These are phyloP conservation scores for Symmetrospora coprosmae DNA, from an alignment of 768 basidiomycete genomes.

Conservation along the genomic window DNA sequence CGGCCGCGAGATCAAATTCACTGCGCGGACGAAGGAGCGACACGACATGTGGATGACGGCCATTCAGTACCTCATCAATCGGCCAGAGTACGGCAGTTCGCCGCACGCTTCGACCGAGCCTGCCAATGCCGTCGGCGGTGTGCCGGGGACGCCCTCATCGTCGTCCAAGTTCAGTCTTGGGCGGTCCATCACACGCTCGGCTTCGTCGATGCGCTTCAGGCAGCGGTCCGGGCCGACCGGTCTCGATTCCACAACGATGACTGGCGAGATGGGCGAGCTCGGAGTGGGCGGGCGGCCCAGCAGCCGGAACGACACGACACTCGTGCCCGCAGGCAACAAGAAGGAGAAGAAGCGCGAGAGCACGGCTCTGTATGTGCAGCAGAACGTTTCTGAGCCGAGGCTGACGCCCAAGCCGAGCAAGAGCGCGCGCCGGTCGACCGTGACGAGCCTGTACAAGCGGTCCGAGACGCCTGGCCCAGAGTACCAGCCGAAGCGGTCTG, in stretches of 20 bases:
- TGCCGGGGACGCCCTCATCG: too few species aligned
- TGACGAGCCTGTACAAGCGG: constrained; percentile 46
- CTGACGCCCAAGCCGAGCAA: constrained; percentile 24
- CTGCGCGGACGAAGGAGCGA: constrained; percentile 84
- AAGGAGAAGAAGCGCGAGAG: background rate
- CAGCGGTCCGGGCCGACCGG: background rate
- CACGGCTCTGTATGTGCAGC: constrained; percentile 2
- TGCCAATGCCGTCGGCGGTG: background rate
- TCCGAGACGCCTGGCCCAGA: constrained; percentile 83
- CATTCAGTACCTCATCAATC: constrained; percentile 2
- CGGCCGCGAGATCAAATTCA: constrained; percentile 94
- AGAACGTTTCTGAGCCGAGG: constrained; percentile 26
- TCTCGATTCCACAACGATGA: too few species aligned
- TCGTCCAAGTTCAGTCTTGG: too few species aligned
- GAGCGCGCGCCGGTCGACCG: constrained; percentile 11
- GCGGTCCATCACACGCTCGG: background rate
- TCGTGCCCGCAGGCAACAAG: constrained; percentile 7
- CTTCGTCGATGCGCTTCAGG: constrained; percentile 9
- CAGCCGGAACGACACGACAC: background rate
- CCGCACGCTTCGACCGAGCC: constrained; percentile 3
- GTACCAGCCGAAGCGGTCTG: constrained; percentile 53
- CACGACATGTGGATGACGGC: constrained; percentile 83
- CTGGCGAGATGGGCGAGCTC: too few species aligned
- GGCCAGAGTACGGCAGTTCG: constrained; percentile 2
- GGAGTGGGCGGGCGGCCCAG: background rate